Conservation (phyloP, 1,139 yeast genomes). For the Pichia sp. region DNA sequence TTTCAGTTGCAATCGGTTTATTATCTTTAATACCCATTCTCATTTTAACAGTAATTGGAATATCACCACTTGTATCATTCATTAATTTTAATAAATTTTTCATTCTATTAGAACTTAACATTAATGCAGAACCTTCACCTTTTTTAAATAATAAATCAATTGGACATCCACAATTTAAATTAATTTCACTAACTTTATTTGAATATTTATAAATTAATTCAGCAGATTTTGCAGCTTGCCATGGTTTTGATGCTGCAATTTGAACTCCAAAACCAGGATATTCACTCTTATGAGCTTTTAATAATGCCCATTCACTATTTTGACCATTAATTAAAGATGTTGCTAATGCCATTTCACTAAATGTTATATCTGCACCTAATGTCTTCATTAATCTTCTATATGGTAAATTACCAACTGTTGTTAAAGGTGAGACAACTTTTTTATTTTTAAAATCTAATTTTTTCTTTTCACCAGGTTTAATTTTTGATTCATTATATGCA, state of each 20-base stretch:
- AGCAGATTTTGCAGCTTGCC: constrained; percentile 91
- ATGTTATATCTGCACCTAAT: constrained; percentile 89
- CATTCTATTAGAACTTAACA: constrained; percentile 84
- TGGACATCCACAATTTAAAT: constrained; percentile 95
- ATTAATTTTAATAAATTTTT: constrained; percentile 76
- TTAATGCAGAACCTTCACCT: constrained; percentile 92
- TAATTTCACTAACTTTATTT: constrained; percentile 63
- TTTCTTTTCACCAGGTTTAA: constrained; percentile 76
- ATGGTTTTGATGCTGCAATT: constrained; percentile 83
- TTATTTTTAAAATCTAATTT: constrained; percentile 60
- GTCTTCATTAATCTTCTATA: constrained; percentile 88
- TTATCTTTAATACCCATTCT: constrained; percentile 86
- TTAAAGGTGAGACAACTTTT: constrained; percentile 88
- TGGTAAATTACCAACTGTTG: constrained; percentile 96
- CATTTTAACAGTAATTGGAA: constrained; percentile 86
- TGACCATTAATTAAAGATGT: constrained; percentile 84
- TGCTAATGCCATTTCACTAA: constrained; percentile 90
- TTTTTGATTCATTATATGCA: constrained; percentile 71
- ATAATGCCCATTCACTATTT: constrained; percentile 95
- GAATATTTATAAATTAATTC: constrained; percentile 62
- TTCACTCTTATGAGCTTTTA: constrained; percentile 81
- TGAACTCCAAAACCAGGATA: constrained; percentile 91
- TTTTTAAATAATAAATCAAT: constrained; percentile 85
- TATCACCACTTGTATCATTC: constrained; percentile 82
- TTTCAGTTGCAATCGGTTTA: constrained; percentile 75